These are phyloP conservation scores for Yamadazyma oceani DNA, from an alignment of 1,139 yeast species.

Conservation along the genomic window DNA sequence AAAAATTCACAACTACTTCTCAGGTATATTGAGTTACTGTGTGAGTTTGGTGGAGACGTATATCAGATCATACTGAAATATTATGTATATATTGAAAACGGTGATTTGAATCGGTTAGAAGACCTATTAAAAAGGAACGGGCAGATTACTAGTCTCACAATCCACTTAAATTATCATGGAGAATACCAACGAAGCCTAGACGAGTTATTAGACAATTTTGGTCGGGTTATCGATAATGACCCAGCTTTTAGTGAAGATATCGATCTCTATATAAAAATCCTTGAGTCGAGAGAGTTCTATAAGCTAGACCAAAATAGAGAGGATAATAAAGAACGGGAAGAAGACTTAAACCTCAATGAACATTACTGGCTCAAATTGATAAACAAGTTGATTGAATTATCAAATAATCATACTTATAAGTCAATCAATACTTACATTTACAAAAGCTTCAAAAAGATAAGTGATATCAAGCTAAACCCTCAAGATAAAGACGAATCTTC, in stretches of 20 bases:
- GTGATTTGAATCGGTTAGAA: slow-evolving; percentile 18
- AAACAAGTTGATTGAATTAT: slow-evolving; percentile 25
- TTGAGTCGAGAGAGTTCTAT: slow-evolving; percentile 23
- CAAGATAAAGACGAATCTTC: slow-evolving; percentile 33
- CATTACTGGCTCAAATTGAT: slow-evolving; percentile 41
- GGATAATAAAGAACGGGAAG: slow-evolving; percentile 15
- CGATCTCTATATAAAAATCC: slow-evolving; percentile 34
- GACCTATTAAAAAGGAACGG: slow-evolving; percentile 24
- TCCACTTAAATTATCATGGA: slow-evolving; percentile 22
- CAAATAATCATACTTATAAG: slow-evolving; percentile 9
- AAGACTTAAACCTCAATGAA: slow-evolving; percentile 28
- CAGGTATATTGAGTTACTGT: slow-evolving; percentile 33
- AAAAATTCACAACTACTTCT: slow-evolving; percentile 22
- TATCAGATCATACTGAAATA: slow-evolving; percentile 5
- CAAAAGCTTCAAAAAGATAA: slow-evolving; percentile 50
- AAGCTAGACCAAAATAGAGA: slow-evolving; percentile 3
- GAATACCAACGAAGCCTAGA: slow-evolving; percentile 29
- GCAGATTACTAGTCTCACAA: slow-evolving; percentile 33
- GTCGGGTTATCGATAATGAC: slow-evolving; percentile 9
- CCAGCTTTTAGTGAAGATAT: slow-evolving; percentile 29
- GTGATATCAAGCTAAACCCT: slow-evolving; percentile 37
- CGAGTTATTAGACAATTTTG: slow-evolving; percentile 25
- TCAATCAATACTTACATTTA: slow-evolving; percentile 48
- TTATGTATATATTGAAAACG: slow-evolving; percentile 6
- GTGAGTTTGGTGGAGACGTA: slow-evolving; percentile 13